Base-by-base conservation (phyloP, 2,329 filamentous ascomycete genomes). In the Colletotrichum tanaceti region DNA sequence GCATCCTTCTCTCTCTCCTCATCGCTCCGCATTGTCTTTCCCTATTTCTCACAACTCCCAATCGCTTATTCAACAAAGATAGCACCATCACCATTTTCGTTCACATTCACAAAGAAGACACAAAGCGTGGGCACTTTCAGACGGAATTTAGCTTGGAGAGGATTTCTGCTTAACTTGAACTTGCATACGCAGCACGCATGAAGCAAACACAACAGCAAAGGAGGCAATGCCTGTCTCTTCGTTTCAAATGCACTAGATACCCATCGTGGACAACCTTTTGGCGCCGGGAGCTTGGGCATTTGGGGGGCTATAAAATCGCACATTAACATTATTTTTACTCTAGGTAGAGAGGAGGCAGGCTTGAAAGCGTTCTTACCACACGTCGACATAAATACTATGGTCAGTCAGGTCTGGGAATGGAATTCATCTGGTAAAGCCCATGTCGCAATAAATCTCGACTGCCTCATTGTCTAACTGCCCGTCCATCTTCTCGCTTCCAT, bases 181-280 rank as follows among this genome's bases (percentile, higher is more conserved):
- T 35, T 35, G 32, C 32, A 39, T 11, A 50, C 35, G 22, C 22
- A 28, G 49, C n/a, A 41, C 35, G 35, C 58, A 60, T 41, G 11
- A 52, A 35, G 32, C 58, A 50, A 41, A 47, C 39, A 58, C 6
- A 16, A 39, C 38, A 57, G 44, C 22, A 39, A 28, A 13, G 53
- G 64, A 47, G 68, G 65, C 63, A 32, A 69, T 54, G 54, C 49
- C 49, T 28, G 49, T 69, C 58, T 71, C 55, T 70, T 71, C 58
- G 49, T 71, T 71, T 68, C 52, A 58, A 47, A 52, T 62, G 59
- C 60, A 71, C 62, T 63, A 73, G 71, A 73, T 73, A 73, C 72
- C 72, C 72, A 67, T 66, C 69, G 59, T 71, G 63, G 63, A 71
- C 58, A 61, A 47, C 32, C 65, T 60, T 61, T 58, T 18, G 71